phyloP scores from a whole-genome alignment of 352 stramenopile species.

The Phytophthora lateralis region DNA sequence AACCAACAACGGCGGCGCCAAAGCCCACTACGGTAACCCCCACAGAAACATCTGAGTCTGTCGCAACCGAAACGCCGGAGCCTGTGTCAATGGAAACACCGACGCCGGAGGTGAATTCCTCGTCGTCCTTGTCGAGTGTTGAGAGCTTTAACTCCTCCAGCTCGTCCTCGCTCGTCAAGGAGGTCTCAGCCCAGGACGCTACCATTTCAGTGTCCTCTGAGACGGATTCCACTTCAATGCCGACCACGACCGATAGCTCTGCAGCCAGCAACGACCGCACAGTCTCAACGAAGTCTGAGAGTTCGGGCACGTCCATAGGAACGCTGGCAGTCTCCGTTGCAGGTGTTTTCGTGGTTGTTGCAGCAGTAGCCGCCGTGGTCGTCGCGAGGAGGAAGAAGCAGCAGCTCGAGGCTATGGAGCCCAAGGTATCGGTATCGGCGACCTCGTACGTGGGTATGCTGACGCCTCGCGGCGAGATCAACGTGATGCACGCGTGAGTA shows the following conservation, averaged over 20 bases:
- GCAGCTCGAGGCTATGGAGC: conserved; percentile 40
- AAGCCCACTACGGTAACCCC: conserved; percentile 17
- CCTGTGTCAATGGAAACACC: conserved; percentile 2
- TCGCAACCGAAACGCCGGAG: conserved; percentile 3
- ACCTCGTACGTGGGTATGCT: conserved; percentile 27
- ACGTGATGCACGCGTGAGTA: conserved; percentile 29
- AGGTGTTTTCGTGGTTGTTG: conserved; percentile 23
- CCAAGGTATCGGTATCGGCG: conserved; percentile 28
- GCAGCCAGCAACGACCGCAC: conserved; percentile 4
- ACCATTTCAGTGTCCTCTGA: conserved; percentile 13
- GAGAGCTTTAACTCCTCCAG: conserved; percentile 16
- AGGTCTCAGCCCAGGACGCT: conserved; percentile 2
- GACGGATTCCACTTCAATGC: conserved; percentile 3
- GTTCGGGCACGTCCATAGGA: conserved; percentile 3
- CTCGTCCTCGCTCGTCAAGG: conserved; percentile 11
- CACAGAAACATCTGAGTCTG: neutral
- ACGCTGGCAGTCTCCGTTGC: conserved; percentile 11
- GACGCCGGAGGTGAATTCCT: neutral
- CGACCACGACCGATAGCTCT: conserved; percentile 7
- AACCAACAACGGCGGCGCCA: conserved; percentile 11
- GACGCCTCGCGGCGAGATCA: conserved; percentile 42
- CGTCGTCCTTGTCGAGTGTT: conserved; percentile 2
- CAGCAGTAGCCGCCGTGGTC: conserved; percentile 36
- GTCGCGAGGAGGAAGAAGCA: conserved; percentile 58
- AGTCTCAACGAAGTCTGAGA: conserved; percentile 10